Evolutionary conservation across 768 basidiomycete species (phyloP).

Genomic region (Rhizopogon sp.): DNA sequence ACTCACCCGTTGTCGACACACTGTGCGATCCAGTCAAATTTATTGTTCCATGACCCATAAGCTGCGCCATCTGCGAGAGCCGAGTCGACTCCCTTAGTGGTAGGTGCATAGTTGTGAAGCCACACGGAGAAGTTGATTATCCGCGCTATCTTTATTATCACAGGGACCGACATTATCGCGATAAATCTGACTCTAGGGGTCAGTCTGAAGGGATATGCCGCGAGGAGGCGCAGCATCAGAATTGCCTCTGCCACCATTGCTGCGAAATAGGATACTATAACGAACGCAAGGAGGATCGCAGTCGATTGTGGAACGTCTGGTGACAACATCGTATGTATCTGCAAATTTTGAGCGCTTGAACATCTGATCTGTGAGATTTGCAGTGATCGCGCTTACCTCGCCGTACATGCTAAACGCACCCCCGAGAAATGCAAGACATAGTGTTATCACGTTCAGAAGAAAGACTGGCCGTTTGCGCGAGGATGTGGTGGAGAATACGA

Average conservation of each 20-base stretch:
- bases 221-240: slow-evolving; percentile 30
- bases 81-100: neutral
- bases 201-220: slow-evolving; percentile 25
- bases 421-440: slow-evolving; percentile 9
- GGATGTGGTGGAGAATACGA: slow-evolving; percentile 17
- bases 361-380: no score
- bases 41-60: neutral
- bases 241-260: slow-evolving; percentile 22
- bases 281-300: no score
- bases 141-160: slow-evolving; percentile 26
- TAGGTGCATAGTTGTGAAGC: slow-evolving; percentile 6
- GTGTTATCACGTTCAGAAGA: slow-evolving; percentile 17
- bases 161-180: slow-evolving; percentile 22
- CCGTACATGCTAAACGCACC: no score
- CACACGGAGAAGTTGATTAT: slow-evolving; percentile 13
- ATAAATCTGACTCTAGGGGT: slow-evolving; percentile 12
- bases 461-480: slow-evolving; percentile 16
- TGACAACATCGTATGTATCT: no score
- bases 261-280: no score
- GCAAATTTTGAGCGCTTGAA: no score
- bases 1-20: no score
- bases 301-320: no score
- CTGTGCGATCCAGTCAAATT: no score
- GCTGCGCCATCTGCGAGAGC: neutral
- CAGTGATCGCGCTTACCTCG: no score